A percentile compares a stretch with the other conserved stretches of the same genome.
These are phyloP conservation scores for Tricholoma sp. DNA, from an alignment of 768 basidiomycete genomes.

Conservation along the genomic window DNA sequence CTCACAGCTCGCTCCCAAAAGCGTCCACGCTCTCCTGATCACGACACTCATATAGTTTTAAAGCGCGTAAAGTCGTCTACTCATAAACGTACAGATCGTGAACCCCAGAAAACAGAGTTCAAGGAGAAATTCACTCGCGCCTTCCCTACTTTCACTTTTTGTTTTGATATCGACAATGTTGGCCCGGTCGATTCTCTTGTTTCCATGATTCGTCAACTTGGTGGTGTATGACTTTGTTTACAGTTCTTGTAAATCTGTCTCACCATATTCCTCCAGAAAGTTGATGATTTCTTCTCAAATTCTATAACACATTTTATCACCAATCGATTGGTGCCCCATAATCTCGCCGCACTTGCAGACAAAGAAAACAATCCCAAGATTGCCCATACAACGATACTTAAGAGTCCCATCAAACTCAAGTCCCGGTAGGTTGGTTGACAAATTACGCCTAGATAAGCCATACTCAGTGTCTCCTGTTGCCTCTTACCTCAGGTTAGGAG, in stretches of 20 bases:
- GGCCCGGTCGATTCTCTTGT: neutral
- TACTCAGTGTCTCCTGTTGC: neutral
- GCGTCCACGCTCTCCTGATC: conserved; percentile 50
- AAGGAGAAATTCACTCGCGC: conserved; percentile 77
- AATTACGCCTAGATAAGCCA: neutral
- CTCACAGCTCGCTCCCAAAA: conserved; percentile 36
- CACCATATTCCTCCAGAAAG: conserved; percentile 41
- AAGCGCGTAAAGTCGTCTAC: conserved; percentile 43
- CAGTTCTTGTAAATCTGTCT: conserved; percentile 1
- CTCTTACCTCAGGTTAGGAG: conserved; percentile 4
- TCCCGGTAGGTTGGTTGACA: conserved; percentile 40
- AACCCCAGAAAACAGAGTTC: conserved; percentile 64
- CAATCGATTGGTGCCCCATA: conserved; percentile 37
- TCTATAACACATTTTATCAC: conserved; percentile 87
- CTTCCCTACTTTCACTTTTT: conserved; percentile 81
- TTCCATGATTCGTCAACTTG: conserved; percentile 55
- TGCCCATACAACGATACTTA: conserved; percentile 29
- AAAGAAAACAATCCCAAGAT: conserved; percentile 61
- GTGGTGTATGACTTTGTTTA: conserved; percentile 54
- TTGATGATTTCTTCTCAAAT: conserved; percentile 86
- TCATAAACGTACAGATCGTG: conserved; percentile 42
- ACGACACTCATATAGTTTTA: conserved; percentile 11
- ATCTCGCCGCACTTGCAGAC: conserved; percentile 34
- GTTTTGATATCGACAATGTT: conserved; percentile 54
- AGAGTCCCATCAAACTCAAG: conserved; percentile 63